Evolutionary conservation across 345 rosid species (phyloP).

Genomic region (Moricandia arvensis): DNA sequence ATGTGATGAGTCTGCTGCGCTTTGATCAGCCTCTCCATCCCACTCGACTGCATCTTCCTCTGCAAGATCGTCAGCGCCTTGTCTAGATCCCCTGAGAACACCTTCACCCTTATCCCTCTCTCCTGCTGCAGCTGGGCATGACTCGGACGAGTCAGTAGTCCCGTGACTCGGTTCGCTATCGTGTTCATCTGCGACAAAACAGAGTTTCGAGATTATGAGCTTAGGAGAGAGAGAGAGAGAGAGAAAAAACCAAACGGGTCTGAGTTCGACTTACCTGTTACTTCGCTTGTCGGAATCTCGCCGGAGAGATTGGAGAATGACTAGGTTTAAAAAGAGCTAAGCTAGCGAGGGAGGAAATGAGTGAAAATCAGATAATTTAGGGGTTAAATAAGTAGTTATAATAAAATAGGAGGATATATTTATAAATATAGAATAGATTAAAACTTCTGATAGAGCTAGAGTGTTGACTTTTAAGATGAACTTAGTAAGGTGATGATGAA

Average conservation of each 20-base stretch:
- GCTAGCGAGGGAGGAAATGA: not conserved
- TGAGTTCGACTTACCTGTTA: slow-evolving; percentile 8
- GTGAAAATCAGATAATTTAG: not conserved
- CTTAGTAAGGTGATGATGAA: too few species aligned
- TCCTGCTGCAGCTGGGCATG: slow-evolving; percentile 49
- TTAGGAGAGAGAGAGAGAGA: not conserved
- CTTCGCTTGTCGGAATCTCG: slow-evolving; percentile 14
- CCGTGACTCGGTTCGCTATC: slow-evolving; percentile 36
- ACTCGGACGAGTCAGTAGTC: slow-evolving; percentile 34
- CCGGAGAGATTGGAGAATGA: slow-evolving; percentile 13
- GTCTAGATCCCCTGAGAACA: slow-evolving; percentile 61
- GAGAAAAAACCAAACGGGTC: not conserved
- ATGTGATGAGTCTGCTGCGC: slow-evolving; percentile 58
- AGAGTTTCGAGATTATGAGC: not conserved
- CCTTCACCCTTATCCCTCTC: slow-evolving; percentile 87
- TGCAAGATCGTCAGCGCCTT: slow-evolving; percentile 63
- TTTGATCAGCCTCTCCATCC: slow-evolving; percentile 85
- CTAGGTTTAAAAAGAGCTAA: not conserved
- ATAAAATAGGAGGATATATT: not conserved
- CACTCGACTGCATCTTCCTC: slow-evolving; percentile 81
- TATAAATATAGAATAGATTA: not conserved
- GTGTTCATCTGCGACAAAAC: slow-evolving; percentile 32
- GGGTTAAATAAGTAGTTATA: not conserved
- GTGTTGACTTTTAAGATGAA: slow-evolving; percentile 14
- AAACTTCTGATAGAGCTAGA: not conserved